Evolutionary conservation across 2,329 filamentous ascomycete species (phyloP).

Genomic region (Penicillium occitanis): DNA sequence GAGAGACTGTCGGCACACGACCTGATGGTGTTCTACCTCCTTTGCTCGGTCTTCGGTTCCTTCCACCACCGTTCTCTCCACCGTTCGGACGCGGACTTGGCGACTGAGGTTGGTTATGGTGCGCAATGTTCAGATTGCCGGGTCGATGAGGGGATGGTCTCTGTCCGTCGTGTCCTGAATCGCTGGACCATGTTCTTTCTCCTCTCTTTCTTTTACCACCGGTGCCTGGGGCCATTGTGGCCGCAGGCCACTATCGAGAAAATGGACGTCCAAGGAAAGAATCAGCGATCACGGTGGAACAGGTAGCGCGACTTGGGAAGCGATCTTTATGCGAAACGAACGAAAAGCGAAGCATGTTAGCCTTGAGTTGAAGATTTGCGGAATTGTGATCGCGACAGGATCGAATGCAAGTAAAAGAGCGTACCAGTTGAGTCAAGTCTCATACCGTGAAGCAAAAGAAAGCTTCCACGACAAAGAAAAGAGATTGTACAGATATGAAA

Average conservation of each 20-base stretch:
- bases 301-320: constrained; percentile 34
- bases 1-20: constrained; percentile 38
- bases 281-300: constrained; percentile 26
- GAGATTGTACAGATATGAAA: background rate
- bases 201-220: constrained; percentile 57
- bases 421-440: constrained; percentile 13
- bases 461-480: constrained; percentile 17
- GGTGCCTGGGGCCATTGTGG: constrained; percentile 52
- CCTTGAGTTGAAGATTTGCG: background rate
- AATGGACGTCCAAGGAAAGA: constrained; percentile 23
- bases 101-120: constrained; percentile 47
- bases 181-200: constrained; percentile 47
- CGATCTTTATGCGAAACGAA: constrained; percentile 14
- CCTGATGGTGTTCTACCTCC: constrained; percentile 39
- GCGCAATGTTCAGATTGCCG: constrained; percentile 52
- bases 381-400: background rate
- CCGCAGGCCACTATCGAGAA: constrained; percentile 23
- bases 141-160: constrained; percentile 51
- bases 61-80: constrained; percentile 35
- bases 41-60: constrained; percentile 40
- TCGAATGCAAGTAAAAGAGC: background rate
- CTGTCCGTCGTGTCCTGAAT: constrained; percentile 41
- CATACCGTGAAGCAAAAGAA: constrained; percentile 11
- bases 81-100: constrained; percentile 37
- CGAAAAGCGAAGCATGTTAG: constrained; percentile 6